These are phyloP conservation scores for Herpotrichia juniperi DNA, from an alignment of 2,329 filamentous ascomycete species.

Conservation along the genomic window DNA sequence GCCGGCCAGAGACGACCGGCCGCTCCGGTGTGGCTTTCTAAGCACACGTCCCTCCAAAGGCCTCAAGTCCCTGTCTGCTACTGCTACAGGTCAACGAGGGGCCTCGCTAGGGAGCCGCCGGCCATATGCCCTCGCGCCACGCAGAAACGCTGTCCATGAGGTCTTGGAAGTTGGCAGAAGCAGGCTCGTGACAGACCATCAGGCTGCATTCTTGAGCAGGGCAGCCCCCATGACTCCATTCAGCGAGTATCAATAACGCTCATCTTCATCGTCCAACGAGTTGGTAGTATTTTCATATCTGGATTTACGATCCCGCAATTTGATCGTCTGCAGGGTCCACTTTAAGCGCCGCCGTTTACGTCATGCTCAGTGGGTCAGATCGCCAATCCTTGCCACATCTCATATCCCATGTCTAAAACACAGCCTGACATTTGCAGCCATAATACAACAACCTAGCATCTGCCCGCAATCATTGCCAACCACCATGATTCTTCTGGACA, in stretches of 20 bases:
- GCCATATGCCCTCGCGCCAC: constrained; percentile 7
- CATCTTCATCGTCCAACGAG: no score
- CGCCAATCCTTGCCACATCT: neutral
- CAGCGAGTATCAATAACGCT: no score
- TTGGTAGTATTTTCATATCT: neutral
- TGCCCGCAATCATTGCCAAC: no score
- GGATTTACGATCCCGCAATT: neutral
- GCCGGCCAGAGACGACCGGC: constrained; percentile 9
- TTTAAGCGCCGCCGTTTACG: neutral
- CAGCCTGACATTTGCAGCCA: neutral
- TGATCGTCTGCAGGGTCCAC: constrained; percentile 1
- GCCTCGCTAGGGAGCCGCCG: constrained; percentile 9
- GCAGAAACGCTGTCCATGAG: neutral
- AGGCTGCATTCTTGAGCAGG: constrained; percentile 2
- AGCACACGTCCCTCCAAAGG: constrained; percentile 6
- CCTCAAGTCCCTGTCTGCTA: constrained; percentile 3
- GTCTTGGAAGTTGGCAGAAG: constrained; percentile 17
- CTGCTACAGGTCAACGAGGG: neutral
- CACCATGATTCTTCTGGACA: no score
- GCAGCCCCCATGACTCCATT: constrained; percentile 5
- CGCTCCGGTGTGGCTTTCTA: constrained; percentile 10
- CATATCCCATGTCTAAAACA: neutral
- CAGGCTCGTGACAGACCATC: constrained; percentile 1
- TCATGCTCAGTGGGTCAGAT: neutral
- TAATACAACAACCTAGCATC: no score